A percentile compares a stretch with the other conserved stretches of the same genome.
phyloP scores from a whole-genome alignment of 345 rosid species.

The Salix purpurea region DNA sequence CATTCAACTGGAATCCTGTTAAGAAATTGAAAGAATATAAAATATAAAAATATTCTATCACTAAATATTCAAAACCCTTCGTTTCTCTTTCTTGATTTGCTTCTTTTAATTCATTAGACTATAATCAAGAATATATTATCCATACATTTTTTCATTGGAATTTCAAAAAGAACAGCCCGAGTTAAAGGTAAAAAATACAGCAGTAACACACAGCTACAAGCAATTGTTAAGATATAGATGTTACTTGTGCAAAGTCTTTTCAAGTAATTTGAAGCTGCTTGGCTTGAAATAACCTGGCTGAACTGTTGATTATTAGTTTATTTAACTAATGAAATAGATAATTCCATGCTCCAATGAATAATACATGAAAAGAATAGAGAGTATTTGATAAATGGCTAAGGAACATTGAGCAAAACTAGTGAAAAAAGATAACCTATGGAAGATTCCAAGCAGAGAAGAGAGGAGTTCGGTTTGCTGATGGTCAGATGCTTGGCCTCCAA shows the following conservation, averaged over 20 bases:
- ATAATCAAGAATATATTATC: not conserved
- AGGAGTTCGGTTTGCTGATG: conserved; percentile 12
- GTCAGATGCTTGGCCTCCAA: conserved; percentile 13
- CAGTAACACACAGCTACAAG: not conserved
- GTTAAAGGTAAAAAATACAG: not conserved
- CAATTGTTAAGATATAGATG: not conserved
- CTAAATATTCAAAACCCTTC: not conserved
- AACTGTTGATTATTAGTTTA: conserved; percentile 14
- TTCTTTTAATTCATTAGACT: not conserved
- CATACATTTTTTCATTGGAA: not conserved
- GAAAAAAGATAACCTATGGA: conserved; percentile 9
- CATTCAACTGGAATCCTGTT: not conserved
- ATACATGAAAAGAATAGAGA: conserved; percentile 26
- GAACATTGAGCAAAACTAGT: conserved; percentile 13
- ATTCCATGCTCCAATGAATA: conserved; percentile 17
- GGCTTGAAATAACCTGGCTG: not conserved
- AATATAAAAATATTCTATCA: not conserved
- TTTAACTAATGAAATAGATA: conserved; percentile 19
- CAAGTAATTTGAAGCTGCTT: not conserved
- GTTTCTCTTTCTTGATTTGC: not conserved
- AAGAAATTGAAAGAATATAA: not conserved
- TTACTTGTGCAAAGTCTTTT: not conserved
- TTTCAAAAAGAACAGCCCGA: not conserved
- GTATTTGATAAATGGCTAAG: not conserved
- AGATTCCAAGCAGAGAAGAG: conserved; percentile 13